A percentile compares a stretch with the other conserved stretches of the same genome.
Conservation (phyloP, 75 land plant genomes). For the Sequoiadendron giganteum region DNA sequence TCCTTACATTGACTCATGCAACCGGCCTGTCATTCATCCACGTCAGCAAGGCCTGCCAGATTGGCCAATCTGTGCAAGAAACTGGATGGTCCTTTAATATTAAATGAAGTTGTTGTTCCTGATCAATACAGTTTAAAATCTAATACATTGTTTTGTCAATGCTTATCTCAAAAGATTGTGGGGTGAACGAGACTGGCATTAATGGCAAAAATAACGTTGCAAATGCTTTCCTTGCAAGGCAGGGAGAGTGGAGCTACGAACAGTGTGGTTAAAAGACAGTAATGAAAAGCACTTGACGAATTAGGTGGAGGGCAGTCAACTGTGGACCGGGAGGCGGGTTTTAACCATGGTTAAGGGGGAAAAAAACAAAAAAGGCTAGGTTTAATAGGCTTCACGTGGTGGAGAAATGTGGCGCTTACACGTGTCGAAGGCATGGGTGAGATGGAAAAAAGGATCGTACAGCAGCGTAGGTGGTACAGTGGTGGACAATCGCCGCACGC, state of each 20-base stretch:
- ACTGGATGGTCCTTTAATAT: neutral
- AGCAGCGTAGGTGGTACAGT: neutral
- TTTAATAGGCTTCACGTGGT: neutral
- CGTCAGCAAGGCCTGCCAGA: neutral
- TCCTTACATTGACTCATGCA: neutral
- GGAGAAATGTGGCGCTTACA: neutral
- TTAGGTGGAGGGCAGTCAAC: neutral
- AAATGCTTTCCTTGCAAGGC: neutral
- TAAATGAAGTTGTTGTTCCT: neutral
- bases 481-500: slow-evolving; percentile 1
- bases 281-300: neutral
- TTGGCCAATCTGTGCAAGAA: too few relatives aligned
- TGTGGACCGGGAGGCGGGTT: too few relatives aligned
- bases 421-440: neutral
- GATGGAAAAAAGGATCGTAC: neutral
- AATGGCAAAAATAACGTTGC: neutral
- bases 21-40: neutral
- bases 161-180: neutral
- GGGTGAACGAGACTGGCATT: neutral
- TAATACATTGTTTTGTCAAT: neutral
- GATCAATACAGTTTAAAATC: too few relatives aligned
- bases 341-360: neutral
- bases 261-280: neutral
- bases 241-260: neutral
- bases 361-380: neutral